A percentile compares a stretch with the other conserved stretches of the same genome.
Conservation (phyloP, 768 basidiomycete species). For the Amanita pseudoporphyria region DNA sequence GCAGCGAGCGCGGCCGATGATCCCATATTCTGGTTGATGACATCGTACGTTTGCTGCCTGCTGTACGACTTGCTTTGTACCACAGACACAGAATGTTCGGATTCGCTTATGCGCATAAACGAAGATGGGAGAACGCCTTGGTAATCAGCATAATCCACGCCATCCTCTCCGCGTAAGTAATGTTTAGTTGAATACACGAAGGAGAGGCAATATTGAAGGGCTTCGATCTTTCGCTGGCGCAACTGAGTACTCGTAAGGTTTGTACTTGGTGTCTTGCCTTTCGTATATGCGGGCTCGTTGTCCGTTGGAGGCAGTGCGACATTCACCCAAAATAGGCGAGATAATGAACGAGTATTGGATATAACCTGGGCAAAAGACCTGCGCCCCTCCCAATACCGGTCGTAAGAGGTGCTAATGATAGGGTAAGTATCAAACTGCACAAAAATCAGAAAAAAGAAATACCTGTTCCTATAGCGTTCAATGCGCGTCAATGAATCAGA, state of each 20-base stretch:
- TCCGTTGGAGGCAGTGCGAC: slow-evolving; percentile 55
- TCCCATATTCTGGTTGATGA: background rate
- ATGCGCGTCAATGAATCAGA: background rate
- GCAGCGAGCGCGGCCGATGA: background rate
- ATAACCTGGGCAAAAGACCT: slow-evolving; percentile 70
- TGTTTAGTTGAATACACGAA: slow-evolving; percentile 74
- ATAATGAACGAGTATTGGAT: slow-evolving; percentile 67
- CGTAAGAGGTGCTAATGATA: slow-evolving; percentile 62
- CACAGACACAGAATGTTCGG: slow-evolving; percentile 25
- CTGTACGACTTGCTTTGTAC: background rate
- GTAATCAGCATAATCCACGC: slow-evolving; percentile 61
- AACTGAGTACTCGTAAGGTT: slow-evolving; percentile 42
- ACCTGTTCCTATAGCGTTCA: slow-evolving; percentile 49
- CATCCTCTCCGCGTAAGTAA: slow-evolving; percentile 81
- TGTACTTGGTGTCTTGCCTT: slow-evolving; percentile 42
- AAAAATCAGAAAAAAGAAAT: slow-evolving; percentile 1
- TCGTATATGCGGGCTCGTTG: slow-evolving; percentile 28
- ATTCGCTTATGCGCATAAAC: slow-evolving; percentile 39
- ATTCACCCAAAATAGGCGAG: slow-evolving; percentile 74
- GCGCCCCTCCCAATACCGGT: slow-evolving; percentile 83
- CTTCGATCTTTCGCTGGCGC: slow-evolving; percentile 57
- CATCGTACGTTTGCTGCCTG: slow-evolving; percentile 1
- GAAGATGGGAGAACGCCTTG: slow-evolving; percentile 53
- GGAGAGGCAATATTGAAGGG: slow-evolving; percentile 55
- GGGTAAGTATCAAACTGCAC: background rate